Conservation (phyloP, 2,329 filamentous ascomycete genomes). For the Colletotrichum somersetense region DNA sequence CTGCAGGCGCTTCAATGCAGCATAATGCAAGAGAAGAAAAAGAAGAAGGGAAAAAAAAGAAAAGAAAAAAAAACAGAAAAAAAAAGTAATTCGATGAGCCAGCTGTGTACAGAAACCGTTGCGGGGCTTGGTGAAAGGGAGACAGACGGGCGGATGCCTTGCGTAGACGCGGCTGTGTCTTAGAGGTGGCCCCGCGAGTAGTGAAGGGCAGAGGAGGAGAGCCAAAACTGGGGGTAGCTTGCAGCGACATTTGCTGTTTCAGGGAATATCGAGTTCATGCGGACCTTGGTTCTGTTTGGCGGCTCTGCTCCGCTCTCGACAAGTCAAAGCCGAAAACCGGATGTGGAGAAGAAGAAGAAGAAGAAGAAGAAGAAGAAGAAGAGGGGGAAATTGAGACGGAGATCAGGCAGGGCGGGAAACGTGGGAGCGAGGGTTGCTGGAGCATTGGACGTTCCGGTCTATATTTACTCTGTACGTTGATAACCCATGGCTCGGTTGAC, state of each 20-base stretch:
- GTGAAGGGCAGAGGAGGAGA: slow-evolving; percentile 5
- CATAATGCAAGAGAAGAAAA: slow-evolving; percentile 21
- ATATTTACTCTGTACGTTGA: neutral
- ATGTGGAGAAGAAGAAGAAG: neutral
- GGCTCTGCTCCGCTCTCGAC: slow-evolving; percentile 15
- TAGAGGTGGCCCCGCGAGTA: neutral
- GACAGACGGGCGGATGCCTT: slow-evolving; percentile 25
- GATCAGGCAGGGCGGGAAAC: slow-evolving; percentile 38
- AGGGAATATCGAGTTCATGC: slow-evolving; percentile 31
- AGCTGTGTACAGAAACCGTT: slow-evolving; percentile 20
- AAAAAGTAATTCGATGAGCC: slow-evolving; percentile 10
- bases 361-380: accelerated
- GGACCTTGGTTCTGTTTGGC: slow-evolving; percentile 1
- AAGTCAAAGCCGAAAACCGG: slow-evolving; percentile 35
- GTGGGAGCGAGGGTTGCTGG: slow-evolving; percentile 17
- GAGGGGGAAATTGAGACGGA: slow-evolving; percentile 26
- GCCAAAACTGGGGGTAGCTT: slow-evolving; percentile 10
- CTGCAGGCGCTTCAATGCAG: neutral
- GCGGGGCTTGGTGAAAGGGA: slow-evolving; percentile 17
- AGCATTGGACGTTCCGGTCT: slow-evolving; percentile 34
- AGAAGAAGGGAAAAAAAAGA: neutral
- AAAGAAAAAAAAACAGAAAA: neutral
- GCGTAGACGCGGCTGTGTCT: slow-evolving; percentile 17
- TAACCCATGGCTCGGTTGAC: slow-evolving; percentile 7
- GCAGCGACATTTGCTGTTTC: slow-evolving; percentile 36